Base-by-base conservation (phyloP, 2,329 filamentous ascomycete genomes). In the Hypocrella siamensis region DNA sequence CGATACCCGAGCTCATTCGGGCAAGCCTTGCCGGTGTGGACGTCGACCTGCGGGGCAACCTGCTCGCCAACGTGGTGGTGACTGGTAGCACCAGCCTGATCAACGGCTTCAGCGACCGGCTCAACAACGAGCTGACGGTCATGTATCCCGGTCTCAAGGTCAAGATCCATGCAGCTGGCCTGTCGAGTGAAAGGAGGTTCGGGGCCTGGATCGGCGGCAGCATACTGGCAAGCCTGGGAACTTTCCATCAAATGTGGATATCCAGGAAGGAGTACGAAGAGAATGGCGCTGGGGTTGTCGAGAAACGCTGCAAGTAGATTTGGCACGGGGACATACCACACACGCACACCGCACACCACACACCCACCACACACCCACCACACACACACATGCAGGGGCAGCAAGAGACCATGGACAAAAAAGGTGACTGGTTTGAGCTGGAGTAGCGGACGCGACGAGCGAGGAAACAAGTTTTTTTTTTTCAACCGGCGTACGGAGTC, bases 221-320 rank as follows among this genome's bases (percentile, higher is more conserved):
- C 57, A 94, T 98, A 45, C 63, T 98, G 43, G 86, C 83, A 6
- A 94, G 86, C 56, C 57, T 98, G 58, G 92, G 92, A 8, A 93
- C 86, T 11, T 98, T 98, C 60, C 90, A 98, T 61, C 90, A 98
- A 63, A 88, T 98, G 80, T 98, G 90, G 90, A 92, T 98, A 45
- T 88, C 79, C 17, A 83, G 76, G 56, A 93, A 93, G 65, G 90
- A 98, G 62, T 96, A 94, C 47, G 85, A 94, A 41, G 92, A 98
- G 64, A 86, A 93, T 53, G 90, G 90, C 2, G 64, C 76, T 5
- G 74, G 74, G 40, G 86, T 96, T 45, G 82, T 96, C 28, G 88
- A 96, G 66, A 94, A 93, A 71, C 69, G 88, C 46, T 96, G 88
- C 69, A 93, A 93, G 63, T 96, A 61, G 44, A 38, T 21, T 4